Evolutionary conservation across 2,329 filamentous ascomycete species (phyloP), one percentile per base, ranked within the genome.

Genomic region (Cytospora piceae): DNA sequence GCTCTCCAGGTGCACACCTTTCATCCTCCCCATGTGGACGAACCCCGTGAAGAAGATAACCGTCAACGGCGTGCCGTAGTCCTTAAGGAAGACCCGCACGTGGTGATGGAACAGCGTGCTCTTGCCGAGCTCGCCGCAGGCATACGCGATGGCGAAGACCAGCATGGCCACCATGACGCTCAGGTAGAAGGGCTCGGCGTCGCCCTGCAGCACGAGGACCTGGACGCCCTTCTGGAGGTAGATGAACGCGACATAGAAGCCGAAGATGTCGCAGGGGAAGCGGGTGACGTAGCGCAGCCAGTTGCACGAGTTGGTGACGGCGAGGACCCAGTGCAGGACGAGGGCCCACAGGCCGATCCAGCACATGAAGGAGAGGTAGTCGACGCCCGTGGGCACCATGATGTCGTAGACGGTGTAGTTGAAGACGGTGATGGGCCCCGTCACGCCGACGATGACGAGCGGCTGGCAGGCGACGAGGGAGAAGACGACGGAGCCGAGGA

Each of bases 321-420:
- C 93, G 24, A 96, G 84, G 52, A 93, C 80, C 90, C 90, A 94
- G 78, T 96, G 93, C 78, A 96, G 89, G 29, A 94, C 81, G 24
- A 96, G 79, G 0, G 92, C 90, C 93, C 93, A 97, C 81, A 96
- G 84, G 68, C 92, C 92, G 72, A 96, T 92, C 90, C 93, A 94
- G 72, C 88, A 90, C 93, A 96, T 96, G 76, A 97, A 97, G 8
- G 89, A 87, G 63, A 96, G 87, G 74, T 94, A 96, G 73, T 94
- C 89, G 6, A 90, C 91, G 1, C 91, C 91, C 0, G 87, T 87
- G 1, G 90, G 89, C 1, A 83, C 80, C 74, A 97, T 91, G 69
- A 97, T 96, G 76, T 95, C 90, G 79, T 94, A 96, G 3, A 96
- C 92, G 4, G 93, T 97, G 74, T 96, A 96, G 75, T 96, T 96